Conservation (phyloP, 192 early-diverging fungal species). For the Coemansia sp. region DNA sequence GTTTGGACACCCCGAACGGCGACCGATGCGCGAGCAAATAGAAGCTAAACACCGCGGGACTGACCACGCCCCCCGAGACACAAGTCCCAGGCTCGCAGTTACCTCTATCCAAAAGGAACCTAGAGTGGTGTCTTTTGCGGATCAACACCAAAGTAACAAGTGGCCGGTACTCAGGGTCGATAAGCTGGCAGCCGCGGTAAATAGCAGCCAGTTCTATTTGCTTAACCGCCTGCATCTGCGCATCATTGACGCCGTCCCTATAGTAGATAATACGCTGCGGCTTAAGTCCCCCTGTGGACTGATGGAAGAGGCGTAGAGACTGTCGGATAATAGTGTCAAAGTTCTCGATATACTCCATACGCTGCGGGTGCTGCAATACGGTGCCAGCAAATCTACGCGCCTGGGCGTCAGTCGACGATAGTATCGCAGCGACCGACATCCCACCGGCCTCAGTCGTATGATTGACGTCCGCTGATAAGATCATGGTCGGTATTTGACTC, state of each 20-base stretch:
- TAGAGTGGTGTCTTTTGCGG: conserved; percentile 31
- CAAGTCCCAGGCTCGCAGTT: conserved; percentile 36
- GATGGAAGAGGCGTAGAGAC: conserved; percentile 42
- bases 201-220: conserved; percentile 26
- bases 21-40: conserved; percentile 26
- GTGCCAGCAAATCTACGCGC: conserved; percentile 29
- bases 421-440: conserved; percentile 53
- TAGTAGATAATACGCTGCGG: conserved; percentile 60
- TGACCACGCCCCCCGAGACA: neutral
- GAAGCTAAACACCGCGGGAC: conserved; percentile 22
- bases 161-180: conserved; percentile 22
- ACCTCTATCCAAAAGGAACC: conserved; percentile 11
- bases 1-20: conserved; percentile 17
- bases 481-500: conserved; percentile 47
- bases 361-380: conserved; percentile 39
- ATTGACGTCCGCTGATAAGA: conserved; percentile 61
- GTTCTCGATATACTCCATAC: conserved; percentile 39
- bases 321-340: conserved; percentile 40
- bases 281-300: conserved; percentile 26
- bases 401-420: conserved; percentile 34
- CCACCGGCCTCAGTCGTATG: conserved; percentile 48
- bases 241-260: conserved; percentile 56
- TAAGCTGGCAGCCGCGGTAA: conserved; percentile 17
- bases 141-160: conserved; percentile 22
- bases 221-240: conserved; percentile 23